A percentile compares a stretch with the other conserved stretches of the same genome.
These are phyloP conservation scores for Exophiala sp. DNA, from an alignment of 2,329 filamentous ascomycete species.

Conservation along the genomic window DNA sequence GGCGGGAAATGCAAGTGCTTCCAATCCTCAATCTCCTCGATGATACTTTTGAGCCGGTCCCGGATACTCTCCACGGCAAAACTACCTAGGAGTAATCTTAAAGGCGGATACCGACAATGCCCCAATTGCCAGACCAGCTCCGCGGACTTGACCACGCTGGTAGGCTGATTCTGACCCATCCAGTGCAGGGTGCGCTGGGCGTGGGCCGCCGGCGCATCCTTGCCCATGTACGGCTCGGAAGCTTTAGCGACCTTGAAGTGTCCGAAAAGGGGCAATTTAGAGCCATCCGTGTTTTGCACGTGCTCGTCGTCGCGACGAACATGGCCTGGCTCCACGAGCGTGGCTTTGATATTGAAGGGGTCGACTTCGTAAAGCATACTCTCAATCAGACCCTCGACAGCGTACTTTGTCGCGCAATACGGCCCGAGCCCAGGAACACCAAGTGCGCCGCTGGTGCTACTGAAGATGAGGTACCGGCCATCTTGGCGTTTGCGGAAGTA, in stretches of 20 bases:
- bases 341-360: conserved; percentile 86
- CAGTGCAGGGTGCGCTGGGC: conserved; percentile 89
- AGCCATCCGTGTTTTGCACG: conserved; percentile 16
- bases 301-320: conserved; percentile 72
- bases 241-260: conserved; percentile 88
- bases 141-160: conserved; percentile 86
- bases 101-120: conserved; percentile 88
- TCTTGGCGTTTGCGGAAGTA: conserved; percentile 74
- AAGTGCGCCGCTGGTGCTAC: conserved; percentile 84
- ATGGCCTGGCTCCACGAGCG: conserved; percentile 85
- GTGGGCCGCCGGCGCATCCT: conserved; percentile 80
- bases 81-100: conserved; percentile 80
- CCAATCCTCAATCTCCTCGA: conserved; percentile 93
- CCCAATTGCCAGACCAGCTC: conserved; percentile 92
- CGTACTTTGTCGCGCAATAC: conserved; percentile 96
- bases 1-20: conserved; percentile 72
- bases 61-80: conserved; percentile 96
- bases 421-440: conserved; percentile 89
- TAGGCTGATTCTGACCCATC: conserved; percentile 88
- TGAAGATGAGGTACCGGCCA: conserved; percentile 91
- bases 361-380: conserved; percentile 96
- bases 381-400: conserved; percentile 91
- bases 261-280: conserved; percentile 70
- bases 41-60: conserved; percentile 82
- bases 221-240: conserved; percentile 73